Base-by-base conservation (phyloP, 2,329 filamentous ascomycete species). In the Stylonectria norvegica region DNA sequence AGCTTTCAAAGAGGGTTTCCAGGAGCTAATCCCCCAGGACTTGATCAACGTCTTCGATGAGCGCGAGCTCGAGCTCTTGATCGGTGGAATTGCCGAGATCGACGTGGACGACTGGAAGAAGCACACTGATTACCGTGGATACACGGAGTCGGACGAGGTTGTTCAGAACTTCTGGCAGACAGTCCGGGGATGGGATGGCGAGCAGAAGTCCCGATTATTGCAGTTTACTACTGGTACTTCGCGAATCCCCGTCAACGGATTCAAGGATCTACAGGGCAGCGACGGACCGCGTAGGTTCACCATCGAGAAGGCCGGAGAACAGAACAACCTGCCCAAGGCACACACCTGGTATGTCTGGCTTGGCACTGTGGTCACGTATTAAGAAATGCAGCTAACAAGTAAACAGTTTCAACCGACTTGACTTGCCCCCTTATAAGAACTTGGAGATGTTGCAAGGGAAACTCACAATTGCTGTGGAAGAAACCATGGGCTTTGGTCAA, bases 51-150 rank as follows among this genome's bases (percentile, higher is more conserved):
- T 98, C 28, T 98, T 98, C 59, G 93, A 98, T 60, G 93, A 98
- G 73, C 86, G 93, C 58, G 93, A 98, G 68, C 75, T 98, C 34
- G 93, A 98, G 68, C 71, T 98, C 53, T 77, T 98, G 54, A 97
- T 98, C 61, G 93, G 93, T 52, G 93, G 93, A 76, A 98, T 98
- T 57, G 93, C 93, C n/a, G 93, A 98, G 68, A 98, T 98, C 55
- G 93, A 98, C 60, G 91, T 98, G 12, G 93, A 98, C 45, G 93
- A 98, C 68, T 98, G 93, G 93, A 97, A 98, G 85, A 98, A 98
- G 75, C 93, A 98, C 70, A 98, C 93, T 33, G 93, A 98, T 62
- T 98, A 98, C 68, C 86, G 93, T 56, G 93, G 93, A 39, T 98
- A 98, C 76, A 96, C 94, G 8, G 93, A 98, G 69, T 89, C 84